Conservation (phyloP, 352 stramenopile species). For the Saprolegnia diclina region DNA sequence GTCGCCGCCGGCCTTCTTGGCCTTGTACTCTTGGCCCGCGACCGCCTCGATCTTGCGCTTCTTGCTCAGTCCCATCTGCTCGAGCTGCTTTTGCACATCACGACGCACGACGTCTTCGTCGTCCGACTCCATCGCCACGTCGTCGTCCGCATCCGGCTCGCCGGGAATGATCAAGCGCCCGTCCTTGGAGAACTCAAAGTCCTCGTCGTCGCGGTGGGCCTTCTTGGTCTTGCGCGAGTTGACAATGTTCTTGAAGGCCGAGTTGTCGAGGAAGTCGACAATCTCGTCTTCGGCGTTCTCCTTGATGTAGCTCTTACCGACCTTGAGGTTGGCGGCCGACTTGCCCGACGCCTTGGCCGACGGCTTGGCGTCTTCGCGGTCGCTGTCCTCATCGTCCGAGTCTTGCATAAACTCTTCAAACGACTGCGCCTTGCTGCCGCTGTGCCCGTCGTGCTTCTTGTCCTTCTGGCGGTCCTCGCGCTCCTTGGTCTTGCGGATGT, state of each 20-base stretch:
- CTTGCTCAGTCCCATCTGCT: constrained; percentile 76
- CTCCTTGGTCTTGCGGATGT: constrained; percentile 95
- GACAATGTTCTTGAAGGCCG: constrained; percentile 86
- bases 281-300: constrained; percentile 84
- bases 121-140: constrained; percentile 33
- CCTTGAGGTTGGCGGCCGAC: constrained; percentile 69
- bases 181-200: constrained; percentile 89
- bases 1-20: constrained; percentile 95
- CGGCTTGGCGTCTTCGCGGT: constrained; percentile 65
- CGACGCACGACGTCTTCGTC: constrained; percentile 66
- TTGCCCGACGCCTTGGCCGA: constrained; percentile 44
- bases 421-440: constrained; percentile 38
- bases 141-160: constrained; percentile 55
- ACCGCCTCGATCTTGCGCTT: constrained; percentile 52
- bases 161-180: constrained; percentile 84
- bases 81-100: constrained; percentile 69
- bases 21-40: constrained; percentile 88
- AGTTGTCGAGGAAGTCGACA: constrained; percentile 90
- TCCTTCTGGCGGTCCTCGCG: constrained; percentile 85
- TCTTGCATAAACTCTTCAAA: constrained; percentile 84
- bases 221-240: constrained; percentile 39
- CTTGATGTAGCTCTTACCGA: constrained; percentile 71
- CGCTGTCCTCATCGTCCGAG: constrained; percentile 64
- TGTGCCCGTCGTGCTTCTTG: constrained; percentile 50
- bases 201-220: constrained; percentile 69